Evolutionary conservation across 495 filamentous ascomycete genomes (phyloP), one percentile per base, ranked within the genome.

Genomic region (Achaetomiella virescens): DNA sequence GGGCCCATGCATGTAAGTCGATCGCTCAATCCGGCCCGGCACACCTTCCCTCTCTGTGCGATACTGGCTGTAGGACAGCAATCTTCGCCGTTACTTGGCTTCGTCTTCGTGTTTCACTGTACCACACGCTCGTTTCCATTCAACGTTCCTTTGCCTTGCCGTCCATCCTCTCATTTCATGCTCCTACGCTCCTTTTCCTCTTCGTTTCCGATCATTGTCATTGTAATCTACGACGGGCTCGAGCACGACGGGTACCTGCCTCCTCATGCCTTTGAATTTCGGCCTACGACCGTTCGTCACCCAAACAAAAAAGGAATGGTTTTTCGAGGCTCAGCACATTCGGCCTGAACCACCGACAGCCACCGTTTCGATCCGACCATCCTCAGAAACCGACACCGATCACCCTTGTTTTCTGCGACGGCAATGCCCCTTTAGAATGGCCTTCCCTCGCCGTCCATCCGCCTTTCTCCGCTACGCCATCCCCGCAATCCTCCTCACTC

Each of bases 371-470:
- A 31, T n/a, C 27, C 27, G 4, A 31, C 27, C 27, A 31, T 31
- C 27, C 4, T 31, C 27, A 31, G 5, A 31, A 9, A 4, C 27
- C 27, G 5, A 9, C 27, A 9, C n/a, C n/a, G n/a, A n/a, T n/a
- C n/a, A n/a, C n/a, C n/a, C n/a, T n/a, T n/a, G n/a, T n/a, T n/a
- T n/a, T n/a, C n/a, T n/a, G 9, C 27, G 5, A 31, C 27, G 9
- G 5, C 58, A 61, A 62, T 56, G 54, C 37, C 33, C 67, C 67
- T 64, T 64, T 66, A 55, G 67, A 33, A 71, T 70, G 49, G 64
- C 62, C n/a, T 72, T 73, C 52, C 71, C 70, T 22, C 70, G 66
- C 36, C 66, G 72, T 12, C 66, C 69, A 6, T 74, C 69, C 24
- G 60, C 67, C 27, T 31, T 74, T 38, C 15, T 70, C 31, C 73